Percentiles rank a stretch among this genome's conserved stretches.
These are phyloP conservation scores for Phytophthora foliorum DNA, from an alignment of 352 stramenopile species.

Conservation along the genomic window DNA sequence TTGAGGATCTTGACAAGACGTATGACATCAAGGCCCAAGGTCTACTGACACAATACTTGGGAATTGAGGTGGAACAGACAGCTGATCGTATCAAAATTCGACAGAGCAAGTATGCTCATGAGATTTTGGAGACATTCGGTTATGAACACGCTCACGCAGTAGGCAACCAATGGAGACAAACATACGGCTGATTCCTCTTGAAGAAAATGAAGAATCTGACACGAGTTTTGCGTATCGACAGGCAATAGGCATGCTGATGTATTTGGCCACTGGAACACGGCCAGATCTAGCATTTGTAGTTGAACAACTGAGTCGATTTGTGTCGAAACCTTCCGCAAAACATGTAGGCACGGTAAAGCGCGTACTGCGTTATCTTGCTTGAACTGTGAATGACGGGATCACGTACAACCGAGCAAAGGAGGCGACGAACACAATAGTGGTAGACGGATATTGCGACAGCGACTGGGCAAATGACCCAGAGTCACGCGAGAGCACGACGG, in stretches of 20 bases:
- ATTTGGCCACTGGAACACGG: constrained; percentile 8
- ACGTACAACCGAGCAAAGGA: not conserved
- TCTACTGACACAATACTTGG: constrained; percentile 10
- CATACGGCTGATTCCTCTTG: not conserved
- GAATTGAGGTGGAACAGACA: constrained; percentile 10
- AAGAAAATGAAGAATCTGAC: not conserved
- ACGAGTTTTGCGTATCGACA: not conserved
- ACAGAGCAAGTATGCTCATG: constrained; percentile 7
- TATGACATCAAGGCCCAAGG: constrained; percentile 18
- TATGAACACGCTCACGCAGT: constrained; percentile 23
- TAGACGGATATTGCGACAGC: constrained; percentile 2
- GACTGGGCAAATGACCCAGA: constrained; percentile 16
- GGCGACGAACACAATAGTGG: not conserved
- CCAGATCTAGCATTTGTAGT: constrained; percentile 12
- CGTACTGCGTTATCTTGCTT: constrained; percentile 9
- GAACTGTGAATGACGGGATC: constrained; percentile 5
- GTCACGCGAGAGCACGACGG: not conserved
- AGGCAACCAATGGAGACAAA: constrained; percentile 14
- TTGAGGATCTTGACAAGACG: constrained; percentile 3
- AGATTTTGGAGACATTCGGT: constrained; percentile 13
- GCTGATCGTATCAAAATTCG: not conserved
- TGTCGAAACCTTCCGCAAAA: not conserved
- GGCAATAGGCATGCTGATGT: constrained; percentile 13
- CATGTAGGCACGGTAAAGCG: not conserved
- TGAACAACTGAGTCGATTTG: constrained; percentile 12